Evolutionary conservation across 345 rosid species (phyloP), one percentile per base, ranked within the genome.

Genomic region (Barbarea vulgaris): DNA sequence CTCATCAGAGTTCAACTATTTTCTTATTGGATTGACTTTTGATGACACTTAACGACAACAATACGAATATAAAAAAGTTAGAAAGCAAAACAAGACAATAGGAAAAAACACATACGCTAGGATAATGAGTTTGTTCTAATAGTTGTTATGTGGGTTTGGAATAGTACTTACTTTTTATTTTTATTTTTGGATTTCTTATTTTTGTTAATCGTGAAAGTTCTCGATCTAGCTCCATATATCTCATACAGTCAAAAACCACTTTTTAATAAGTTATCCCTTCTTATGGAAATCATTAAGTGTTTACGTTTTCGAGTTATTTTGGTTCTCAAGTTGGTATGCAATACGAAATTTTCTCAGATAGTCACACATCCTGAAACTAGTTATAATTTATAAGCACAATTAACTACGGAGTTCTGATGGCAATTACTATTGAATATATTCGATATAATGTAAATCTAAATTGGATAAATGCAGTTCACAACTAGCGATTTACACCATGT

Each of bases 11-110:
- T 47, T 56, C 54, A 47, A 47, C 53, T 27, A 55, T 63, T 77
- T 69, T 70, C 42, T 46, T 47, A 11, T 70, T 77, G 72, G 65
- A 70, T 64, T 77, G 77, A 77, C 77, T 77, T 77, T 77, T 77
- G 44, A 48, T 71, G 60, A 50, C 81, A 71, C 81, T 28, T 53
- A 37, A 28, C 47, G 67, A 71, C 68, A 58, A 71, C 56, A 56
- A 34, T 50, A 27, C 67, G 67, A 77, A 70, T 56, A 34, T 24
- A 3, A 28, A 62, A 55, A 55, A 52, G 55, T 25, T 24, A 64
- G 44, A 64, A 14, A 6, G 9, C 24, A 4, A 56, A 70, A 71
- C 47, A 70, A 71, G 77, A 70, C 71, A 64, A 64, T 36, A 62
- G 30, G 55, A 36, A 70, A 64, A 70, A 36, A 21, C 55, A 64